phyloP scores from a whole-genome alignment of 73 alveolate genomes.

The Blepharisma japonicum region DNA sequence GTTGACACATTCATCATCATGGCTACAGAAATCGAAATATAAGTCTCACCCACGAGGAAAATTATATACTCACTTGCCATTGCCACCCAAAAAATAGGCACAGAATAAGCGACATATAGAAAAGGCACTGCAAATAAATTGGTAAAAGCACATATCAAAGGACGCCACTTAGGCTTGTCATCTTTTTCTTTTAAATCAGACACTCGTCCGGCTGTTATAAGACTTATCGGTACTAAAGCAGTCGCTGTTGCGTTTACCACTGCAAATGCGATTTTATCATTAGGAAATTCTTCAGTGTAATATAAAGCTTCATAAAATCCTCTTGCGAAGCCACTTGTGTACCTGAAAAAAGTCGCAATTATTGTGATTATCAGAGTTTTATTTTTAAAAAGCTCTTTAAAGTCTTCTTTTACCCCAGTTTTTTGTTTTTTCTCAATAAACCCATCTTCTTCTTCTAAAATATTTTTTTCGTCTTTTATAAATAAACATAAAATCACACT shows the following conservation, averaged over 20 bases:
- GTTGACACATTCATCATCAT: conserved; percentile 21
- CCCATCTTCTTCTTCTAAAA: no score
- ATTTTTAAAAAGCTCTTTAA: neutral
- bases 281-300: neutral
- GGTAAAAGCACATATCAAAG: conserved; percentile 1
- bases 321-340: conserved; percentile 20
- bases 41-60: conserved; percentile 5
- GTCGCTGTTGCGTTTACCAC: neutral
- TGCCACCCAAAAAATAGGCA: neutral
- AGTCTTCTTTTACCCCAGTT: neutral
- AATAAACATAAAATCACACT: neutral
- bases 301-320: conserved; percentile 26
- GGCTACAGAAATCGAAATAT: conserved; percentile 22
- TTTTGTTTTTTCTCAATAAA: neutral
- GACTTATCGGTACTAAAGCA: neutral
- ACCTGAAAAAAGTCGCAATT: conserved; percentile 20
- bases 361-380: neutral
- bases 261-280: neutral
- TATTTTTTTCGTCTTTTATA: neutral
- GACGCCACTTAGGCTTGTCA: neutral
- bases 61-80: neutral
- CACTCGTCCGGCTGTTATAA: neutral
- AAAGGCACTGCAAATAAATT: conserved; percentile 17
- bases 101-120: neutral
- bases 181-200: conserved; percentile 5